Base-by-base conservation (phyloP, 139 green algal genomes). In the Auxenochlorella pyrenoidosa region DNA sequence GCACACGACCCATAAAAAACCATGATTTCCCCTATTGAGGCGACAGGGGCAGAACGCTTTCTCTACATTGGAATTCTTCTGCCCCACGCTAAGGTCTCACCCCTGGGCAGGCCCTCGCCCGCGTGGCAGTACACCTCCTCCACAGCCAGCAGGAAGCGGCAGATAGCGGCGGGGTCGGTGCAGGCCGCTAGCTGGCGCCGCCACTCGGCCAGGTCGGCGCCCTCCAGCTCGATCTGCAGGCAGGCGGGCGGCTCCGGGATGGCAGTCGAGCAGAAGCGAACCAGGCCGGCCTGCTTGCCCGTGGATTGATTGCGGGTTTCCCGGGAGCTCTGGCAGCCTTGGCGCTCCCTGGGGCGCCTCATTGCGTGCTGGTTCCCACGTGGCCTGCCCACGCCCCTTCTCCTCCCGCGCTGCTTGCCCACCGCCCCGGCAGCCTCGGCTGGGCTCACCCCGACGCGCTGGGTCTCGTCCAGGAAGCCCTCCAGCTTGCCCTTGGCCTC, bases 31-130 rank as follows among this genome's bases (percentile, higher is more conserved):
- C n/a, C n/a, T n/a, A n/a, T n/a, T n/a, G n/a, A n/a, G n/a, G n/a
- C n/a, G n/a, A n/a, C n/a, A n/a, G 59, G 59, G 6, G 59, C 59
- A 68, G 12, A 68, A 16, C 13, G 21, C 28, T 10, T 30, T 68
- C 47, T 12, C 47, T 63, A 4, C 54, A 63, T 24, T 36, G 63
- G 22, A 15, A 4, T 36, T 71, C 28, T 16, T 36, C 3, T 22
- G 22, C 63, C 63, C 63, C 63, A 22, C 63, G 2, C 5, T 44
- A n/a, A n/a, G 70, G 5, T 30, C 86, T 34, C 58, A 88, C 88
- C 88, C 78, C 41, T 63, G 2, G 90, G 90, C 65, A 93, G 82
- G 38, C 90, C 89, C 44, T 92, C 90, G 26, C 81, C 86, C 34
- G 83, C 71, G 36, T 85, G 28, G 28, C 63, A 68, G 6, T 79